Evolutionary conservation across 495 filamentous ascomycete species (phyloP), one percentile per base, ranked within the genome.

Genomic region (Coniosporium apollinis): DNA sequence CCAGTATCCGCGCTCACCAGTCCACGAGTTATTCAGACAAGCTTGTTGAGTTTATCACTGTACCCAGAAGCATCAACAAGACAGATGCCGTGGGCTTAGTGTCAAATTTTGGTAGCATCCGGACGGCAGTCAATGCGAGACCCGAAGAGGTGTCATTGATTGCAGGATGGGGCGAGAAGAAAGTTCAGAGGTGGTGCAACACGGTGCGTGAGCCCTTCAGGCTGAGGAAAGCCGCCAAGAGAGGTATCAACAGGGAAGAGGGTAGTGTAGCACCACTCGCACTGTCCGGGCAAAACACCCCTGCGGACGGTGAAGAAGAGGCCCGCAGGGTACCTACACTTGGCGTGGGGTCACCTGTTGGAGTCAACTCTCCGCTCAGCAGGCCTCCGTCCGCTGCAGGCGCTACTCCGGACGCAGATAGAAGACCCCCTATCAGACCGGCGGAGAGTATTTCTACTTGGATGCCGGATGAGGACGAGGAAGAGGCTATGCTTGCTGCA

Each of bases 141-240:
- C 74, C 80, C 1, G 91, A 99, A 46, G 79, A 91, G 54, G 62
- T 96, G 29, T 66, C 71, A 19, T 54, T 80, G 28, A 71, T 99
- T 19, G 67, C 76, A 4, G 89, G 89, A 7, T 96, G 86, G 86
- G 89, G 89, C 13, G 82, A 92, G 61, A 87, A 79, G 61, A 99
- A 96, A 55, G 82, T 94, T 5, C 72, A 75, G 48, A 66, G 67
- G 36, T 96, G 87, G 83, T 79, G 70, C 48, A 66, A 57, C 34
- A 75, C 75, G 3, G 82, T 94, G 5, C 63, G 81, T 34, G 84
- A 91, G 57, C 79, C 79, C 5, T 94, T 94, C 46, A 57, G 81
- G 42, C 70, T 79, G 7, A 69, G 73, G 47, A 76, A 73, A 37
- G 69, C 78, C 2, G 72, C 69, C 21, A 80, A 64, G 51, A 53